Conservation (phyloP, 108 stramenopile species). For the Aurantiochytrium sp. region DNA sequence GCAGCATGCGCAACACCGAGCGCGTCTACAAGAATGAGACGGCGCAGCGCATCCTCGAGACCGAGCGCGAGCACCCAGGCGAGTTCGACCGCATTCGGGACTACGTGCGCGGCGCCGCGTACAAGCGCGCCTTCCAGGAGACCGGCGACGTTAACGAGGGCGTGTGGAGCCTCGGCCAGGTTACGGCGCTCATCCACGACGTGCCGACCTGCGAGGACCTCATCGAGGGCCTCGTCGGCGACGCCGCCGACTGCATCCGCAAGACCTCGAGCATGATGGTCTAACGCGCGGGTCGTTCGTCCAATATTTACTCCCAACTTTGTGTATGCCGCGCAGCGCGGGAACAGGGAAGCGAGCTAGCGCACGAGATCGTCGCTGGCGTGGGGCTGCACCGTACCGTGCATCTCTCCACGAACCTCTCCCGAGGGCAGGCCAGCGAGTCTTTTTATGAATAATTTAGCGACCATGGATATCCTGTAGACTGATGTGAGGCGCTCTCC, state of each 20-base stretch:
- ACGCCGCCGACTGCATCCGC: constrained; percentile 34
- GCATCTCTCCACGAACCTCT: too few relatives aligned
- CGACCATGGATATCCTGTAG: too few relatives aligned
- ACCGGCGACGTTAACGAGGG: constrained; percentile 45
- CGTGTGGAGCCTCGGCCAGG: constrained; percentile 51
- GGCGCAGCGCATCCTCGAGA: constrained; percentile 37
- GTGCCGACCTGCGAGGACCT: constrained; percentile 44
- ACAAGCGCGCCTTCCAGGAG: constrained; percentile 37
- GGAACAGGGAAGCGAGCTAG: too few relatives aligned
- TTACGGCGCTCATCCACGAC: constrained; percentile 45
- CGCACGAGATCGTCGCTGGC: too few relatives aligned
- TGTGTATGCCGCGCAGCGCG: too few relatives aligned
- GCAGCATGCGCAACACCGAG: constrained; percentile 46
- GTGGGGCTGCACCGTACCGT: too few relatives aligned
- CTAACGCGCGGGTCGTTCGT: too few relatives aligned
- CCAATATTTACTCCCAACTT: too few relatives aligned
- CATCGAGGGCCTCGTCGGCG: constrained; percentile 39
- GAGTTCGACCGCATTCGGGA: constrained; percentile 40
- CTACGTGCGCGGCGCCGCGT: constrained; percentile 44
- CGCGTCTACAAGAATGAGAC: constrained; percentile 51
- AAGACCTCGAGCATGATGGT: not conserved
- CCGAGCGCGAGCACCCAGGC: constrained; percentile 43
- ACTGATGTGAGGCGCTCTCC: too few relatives aligned
- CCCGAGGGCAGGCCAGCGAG: too few relatives aligned
- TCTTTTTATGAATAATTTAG: too few relatives aligned